These are phyloP conservation scores for Sporothrix mexicana DNA, from an alignment of 2,329 filamentous ascomycete genomes.

Conservation along the genomic window DNA sequence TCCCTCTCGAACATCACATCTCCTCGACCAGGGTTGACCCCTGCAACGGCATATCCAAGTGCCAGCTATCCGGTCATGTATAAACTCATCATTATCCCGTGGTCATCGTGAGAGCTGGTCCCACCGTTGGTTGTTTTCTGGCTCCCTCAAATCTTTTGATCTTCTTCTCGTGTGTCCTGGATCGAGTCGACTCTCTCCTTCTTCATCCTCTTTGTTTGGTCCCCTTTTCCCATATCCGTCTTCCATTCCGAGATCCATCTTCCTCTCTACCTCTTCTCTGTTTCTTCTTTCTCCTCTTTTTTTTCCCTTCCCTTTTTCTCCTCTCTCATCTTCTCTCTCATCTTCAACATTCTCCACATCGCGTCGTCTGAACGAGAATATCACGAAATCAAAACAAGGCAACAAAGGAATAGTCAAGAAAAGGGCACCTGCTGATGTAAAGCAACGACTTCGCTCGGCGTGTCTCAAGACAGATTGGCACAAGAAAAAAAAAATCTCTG, in stretches of 20 bases:
- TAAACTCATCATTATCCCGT: conserved; percentile 26
- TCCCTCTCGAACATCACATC: neutral
- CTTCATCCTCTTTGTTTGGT: neutral
- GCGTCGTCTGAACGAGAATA: neutral
- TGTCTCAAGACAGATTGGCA: conserved; percentile 20
- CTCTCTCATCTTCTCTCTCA: neutral
- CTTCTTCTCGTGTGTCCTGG: neutral
- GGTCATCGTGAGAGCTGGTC: conserved; percentile 29
- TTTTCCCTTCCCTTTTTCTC: neutral
- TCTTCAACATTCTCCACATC: neutral
- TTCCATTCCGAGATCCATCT: neutral
- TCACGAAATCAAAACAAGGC: neutral
- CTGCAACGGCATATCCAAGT: conserved; percentile 19
- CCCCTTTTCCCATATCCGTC: neutral
- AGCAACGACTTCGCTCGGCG: conserved; percentile 1
- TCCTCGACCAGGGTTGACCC: conserved; percentile 14
- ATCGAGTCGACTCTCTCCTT: neutral
- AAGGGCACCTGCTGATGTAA: neutral
- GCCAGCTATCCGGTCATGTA: conserved; percentile 28
- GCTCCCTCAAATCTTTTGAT: conserved; percentile 6
- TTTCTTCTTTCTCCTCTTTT: neutral
- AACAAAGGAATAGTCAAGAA: neutral
- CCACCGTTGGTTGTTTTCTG: conserved; percentile 6
- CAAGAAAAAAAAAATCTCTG: neutral
- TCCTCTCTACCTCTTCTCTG: neutral